These are phyloP conservation scores for Lipomyces sp. DNA, from an alignment of 805 yeast species.

Conservation along the genomic window DNA sequence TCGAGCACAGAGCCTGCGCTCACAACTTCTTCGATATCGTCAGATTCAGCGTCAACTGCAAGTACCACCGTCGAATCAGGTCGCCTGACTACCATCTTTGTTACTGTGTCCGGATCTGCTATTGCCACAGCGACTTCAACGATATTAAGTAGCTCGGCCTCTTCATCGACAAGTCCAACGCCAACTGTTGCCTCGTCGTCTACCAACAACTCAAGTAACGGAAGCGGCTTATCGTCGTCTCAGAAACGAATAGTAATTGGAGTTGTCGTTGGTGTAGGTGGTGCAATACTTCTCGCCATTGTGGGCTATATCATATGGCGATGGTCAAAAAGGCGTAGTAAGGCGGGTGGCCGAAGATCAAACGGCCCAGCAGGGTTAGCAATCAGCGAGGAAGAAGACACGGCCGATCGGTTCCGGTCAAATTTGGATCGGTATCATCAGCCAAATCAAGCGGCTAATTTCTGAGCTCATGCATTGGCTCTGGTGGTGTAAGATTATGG, in stretches of 20 bases:
- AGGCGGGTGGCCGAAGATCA: neutral
- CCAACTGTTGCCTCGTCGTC: neutral
- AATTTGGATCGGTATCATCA: constrained; percentile 7
- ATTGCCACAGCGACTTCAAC: constrained; percentile 5
- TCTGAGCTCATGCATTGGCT: neutral
- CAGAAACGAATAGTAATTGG: constrained; percentile 65
- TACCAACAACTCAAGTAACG: neutral
- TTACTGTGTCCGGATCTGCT: constrained; percentile 8
- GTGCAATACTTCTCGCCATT: constrained; percentile 57
- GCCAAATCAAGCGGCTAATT: constrained; percentile 9
- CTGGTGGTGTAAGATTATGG: neutral
- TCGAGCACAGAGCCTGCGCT: neutral
- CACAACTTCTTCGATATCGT: constrained; percentile 11
- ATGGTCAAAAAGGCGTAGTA: neutral
- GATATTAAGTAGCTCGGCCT: neutral
- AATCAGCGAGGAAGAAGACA: constrained; percentile 5
- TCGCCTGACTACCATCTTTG: constrained; percentile 28
- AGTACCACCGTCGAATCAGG: constrained; percentile 34
- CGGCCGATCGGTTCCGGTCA: constrained; percentile 7
- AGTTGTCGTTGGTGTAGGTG: constrained; percentile 72
- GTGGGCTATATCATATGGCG: constrained; percentile 40
- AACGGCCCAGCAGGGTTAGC: neutral
- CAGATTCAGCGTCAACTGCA: constrained; percentile 40
- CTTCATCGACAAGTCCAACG: constrained; percentile 2
- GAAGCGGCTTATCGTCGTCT: constrained; percentile 52